phyloP scores from a whole-genome alignment of 164 flowering plant species.

The Vitis rupestris region DNA sequence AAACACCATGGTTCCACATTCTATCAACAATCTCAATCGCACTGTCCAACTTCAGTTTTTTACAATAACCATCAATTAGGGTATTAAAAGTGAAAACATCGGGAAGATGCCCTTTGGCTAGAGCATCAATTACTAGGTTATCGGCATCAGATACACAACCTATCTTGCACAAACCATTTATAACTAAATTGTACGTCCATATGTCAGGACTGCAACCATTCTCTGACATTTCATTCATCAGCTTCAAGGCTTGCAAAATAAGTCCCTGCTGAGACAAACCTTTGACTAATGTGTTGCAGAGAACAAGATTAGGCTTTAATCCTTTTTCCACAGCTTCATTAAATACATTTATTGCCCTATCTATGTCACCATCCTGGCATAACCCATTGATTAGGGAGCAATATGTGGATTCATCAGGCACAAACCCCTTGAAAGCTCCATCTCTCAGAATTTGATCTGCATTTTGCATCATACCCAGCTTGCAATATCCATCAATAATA shows the following conservation, averaged over 20 bases:
- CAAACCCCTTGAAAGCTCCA: conserved; percentile 74
- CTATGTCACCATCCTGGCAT: conserved; percentile 64
- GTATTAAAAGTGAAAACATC: conserved; percentile 89
- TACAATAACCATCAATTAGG: conserved; percentile 81
- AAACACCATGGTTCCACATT: conserved; percentile 67
- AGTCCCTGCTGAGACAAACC: conserved; percentile 75
- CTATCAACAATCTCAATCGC: conserved; percentile 59
- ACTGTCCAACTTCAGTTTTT: conserved; percentile 50
- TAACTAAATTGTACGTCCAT: conserved; percentile 80
- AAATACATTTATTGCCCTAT: conserved; percentile 57
- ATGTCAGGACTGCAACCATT: conserved; percentile 65
- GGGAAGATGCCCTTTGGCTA: conserved; percentile 62
- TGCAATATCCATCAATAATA: conserved; percentile 77
- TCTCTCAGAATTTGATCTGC: conserved; percentile 62
- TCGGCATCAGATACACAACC: conserved; percentile 72
- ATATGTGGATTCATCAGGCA: conserved; percentile 70
- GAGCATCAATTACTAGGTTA: conserved; percentile 58
- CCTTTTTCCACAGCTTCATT: conserved; percentile 58
- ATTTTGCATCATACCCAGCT: conserved; percentile 51
- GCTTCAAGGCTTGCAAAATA: conserved; percentile 65
- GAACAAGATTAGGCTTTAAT: conserved; percentile 45
- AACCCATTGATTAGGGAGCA: conserved; percentile 71
- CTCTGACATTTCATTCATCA: conserved; percentile 71
- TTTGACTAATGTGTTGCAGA: conserved; percentile 73
- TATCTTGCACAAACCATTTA: conserved; percentile 85